A percentile compares a stretch with the other conserved stretches of the same genome.
Conservation (phyloP, 2,329 filamentous ascomycete species). For the Colletotrichum costaricense region DNA sequence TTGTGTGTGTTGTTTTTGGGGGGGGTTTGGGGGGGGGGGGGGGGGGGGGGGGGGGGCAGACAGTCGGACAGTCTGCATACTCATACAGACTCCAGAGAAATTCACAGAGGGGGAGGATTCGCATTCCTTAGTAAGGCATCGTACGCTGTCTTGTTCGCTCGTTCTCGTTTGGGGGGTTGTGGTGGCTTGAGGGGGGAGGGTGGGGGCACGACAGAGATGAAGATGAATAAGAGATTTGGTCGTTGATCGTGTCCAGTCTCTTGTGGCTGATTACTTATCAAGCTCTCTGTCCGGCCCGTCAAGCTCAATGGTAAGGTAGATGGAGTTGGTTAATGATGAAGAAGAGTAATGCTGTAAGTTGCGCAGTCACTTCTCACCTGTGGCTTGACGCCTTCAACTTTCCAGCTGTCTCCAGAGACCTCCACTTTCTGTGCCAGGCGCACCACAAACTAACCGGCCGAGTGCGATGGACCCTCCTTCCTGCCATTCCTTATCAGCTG, state of each 20-base stretch:
- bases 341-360: not conserved
- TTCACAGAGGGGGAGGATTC: not conserved
- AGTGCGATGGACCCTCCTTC: not conserved
- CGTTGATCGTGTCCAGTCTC: not conserved
- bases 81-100: not conserved
- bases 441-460: not conserved
- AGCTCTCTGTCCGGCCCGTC: not conserved
- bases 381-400: not conserved
- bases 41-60: not conserved
- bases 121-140: not conserved
- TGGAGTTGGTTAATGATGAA: not conserved
- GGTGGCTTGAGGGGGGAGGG: not conserved
- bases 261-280: not conserved
- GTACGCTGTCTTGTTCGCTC: not conserved
- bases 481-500: constrained; percentile 17
- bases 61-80: not conserved
- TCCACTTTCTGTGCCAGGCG: constrained; percentile 24
- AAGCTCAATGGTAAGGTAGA: not conserved
- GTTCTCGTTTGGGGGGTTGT: not conserved
- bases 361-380: constrained; percentile 9
- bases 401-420: constrained; percentile 1
- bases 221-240: not conserved
- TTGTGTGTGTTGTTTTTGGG: too few relatives aligned
- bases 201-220: not conserved
- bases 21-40: not conserved